Conservation (phyloP, 768 basidiomycete genomes). For the Mycena vitilis region DNA sequence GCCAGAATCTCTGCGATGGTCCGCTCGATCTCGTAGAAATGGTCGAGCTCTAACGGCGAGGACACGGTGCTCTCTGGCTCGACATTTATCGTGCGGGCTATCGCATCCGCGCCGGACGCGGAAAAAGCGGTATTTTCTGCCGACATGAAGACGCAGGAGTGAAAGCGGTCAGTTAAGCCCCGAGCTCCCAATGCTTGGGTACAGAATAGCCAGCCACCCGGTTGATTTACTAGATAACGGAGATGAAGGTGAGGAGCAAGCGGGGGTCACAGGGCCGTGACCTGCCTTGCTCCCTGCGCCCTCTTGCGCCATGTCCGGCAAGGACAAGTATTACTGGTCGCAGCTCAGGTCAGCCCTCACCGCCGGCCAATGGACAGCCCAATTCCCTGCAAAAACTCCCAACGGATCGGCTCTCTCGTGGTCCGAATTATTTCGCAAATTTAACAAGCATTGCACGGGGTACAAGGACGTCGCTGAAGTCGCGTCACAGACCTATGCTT, state of each 20-base stretch:
- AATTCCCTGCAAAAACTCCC: constrained; percentile 68
- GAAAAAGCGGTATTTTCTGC: constrained; percentile 57
- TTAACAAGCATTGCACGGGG: constrained; percentile 83
- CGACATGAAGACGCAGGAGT: constrained; percentile 22
- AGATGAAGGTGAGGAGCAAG: constrained; percentile 8
- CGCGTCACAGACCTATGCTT: constrained; percentile 73
- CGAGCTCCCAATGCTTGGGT: not conserved
- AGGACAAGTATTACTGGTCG: constrained; percentile 83
- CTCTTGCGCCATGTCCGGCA: constrained; percentile 47
- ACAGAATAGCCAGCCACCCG: not conserved
- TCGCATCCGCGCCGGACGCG: constrained; percentile 72
- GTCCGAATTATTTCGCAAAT: constrained; percentile 86
- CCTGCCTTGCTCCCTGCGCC: constrained; percentile 7
- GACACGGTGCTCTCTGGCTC: constrained; percentile 52
- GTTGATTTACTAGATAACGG: not conserved
- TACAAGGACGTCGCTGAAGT: constrained; percentile 71
- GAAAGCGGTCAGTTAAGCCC: no score
- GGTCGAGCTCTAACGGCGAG: constrained; percentile 58
- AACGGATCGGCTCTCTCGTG: constrained; percentile 69
- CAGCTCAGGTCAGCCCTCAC: constrained; percentile 79
- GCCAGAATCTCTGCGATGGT: constrained; percentile 70
- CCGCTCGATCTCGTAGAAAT: constrained; percentile 80
- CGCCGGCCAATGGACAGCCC: constrained; percentile 78
- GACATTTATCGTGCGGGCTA: constrained; percentile 65
- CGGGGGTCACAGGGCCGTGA: constrained; percentile 19